Evolutionary conservation across 2,329 filamentous ascomycete species (phyloP), one percentile per base, ranked within the genome.

Genomic region (Colletotrichum orbiculare): DNA sequence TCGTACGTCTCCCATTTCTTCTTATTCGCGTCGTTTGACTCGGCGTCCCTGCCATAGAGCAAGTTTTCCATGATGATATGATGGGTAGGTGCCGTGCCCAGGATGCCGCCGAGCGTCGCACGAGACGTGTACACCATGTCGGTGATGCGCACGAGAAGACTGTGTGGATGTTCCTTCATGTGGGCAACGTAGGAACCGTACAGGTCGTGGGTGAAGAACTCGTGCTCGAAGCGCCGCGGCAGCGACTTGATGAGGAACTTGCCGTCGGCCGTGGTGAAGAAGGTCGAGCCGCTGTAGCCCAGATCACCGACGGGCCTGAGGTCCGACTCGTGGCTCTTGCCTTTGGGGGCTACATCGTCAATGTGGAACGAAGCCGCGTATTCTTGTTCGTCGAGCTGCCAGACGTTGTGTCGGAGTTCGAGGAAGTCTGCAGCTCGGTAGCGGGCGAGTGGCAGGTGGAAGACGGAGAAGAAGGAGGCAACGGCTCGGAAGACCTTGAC

Each of bases 11-110:
- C 87, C 90, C 90, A 93, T 15, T 81, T 76, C 2, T 67, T 67
- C 35, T 72, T 69, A 1, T 53, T 53, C 49, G 80, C 73, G 60
- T 78, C 72, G 49, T 76, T 73, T 9, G 72, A 71, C 59, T 80
- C 78, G 11, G 79, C 76, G 12, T 81, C 79, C 67, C 87, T 83
- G 2, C 90, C 90, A 67, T 85, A 87, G 33, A 92, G 78, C 2
- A 92, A 81, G 72, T 93, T 93, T 74, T 93, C 91, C 91, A 93
- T 93, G 71, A 93, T 82, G 65, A 93, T 90, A 71, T 93, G 90
- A 69, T 92, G 90, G 1, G 86, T 87, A 0, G 91, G 90, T 0
- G 89, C 86, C 1, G 84, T 76, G 5, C 88, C 84, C 0, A 92
- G 69, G 0, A 88, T 70, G 1, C 85, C 82, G 1, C 90, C 91